These are phyloP conservation scores for Cladophialophora immunda DNA, from an alignment of 2,329 filamentous ascomycete species.

Conservation along the genomic window DNA sequence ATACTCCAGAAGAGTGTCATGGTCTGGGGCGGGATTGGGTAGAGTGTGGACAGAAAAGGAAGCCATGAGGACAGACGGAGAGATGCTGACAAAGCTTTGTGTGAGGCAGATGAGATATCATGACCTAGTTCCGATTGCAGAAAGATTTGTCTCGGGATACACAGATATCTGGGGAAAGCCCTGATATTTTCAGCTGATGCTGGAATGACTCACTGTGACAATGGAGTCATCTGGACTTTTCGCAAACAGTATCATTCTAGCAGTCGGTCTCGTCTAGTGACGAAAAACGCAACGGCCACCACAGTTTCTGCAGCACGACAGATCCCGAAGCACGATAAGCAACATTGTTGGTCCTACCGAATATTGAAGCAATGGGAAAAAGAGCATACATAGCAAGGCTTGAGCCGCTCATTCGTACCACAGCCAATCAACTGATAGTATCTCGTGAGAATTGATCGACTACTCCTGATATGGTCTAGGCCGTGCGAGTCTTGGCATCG, in stretches of 20 bases:
- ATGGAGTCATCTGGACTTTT: background rate
- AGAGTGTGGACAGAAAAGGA: constrained; percentile 29
- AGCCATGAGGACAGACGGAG: constrained; percentile 12
- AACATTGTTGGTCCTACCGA: background rate
- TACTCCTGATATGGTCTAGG: background rate
- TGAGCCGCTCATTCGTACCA: background rate
- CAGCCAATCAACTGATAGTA: background rate
- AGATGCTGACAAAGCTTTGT: background rate
- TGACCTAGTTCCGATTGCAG: background rate
- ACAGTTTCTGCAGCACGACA: background rate
- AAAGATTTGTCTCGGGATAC: background rate
- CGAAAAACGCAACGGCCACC: background rate
- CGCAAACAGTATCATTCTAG: background rate
- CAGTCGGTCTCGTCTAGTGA: background rate
- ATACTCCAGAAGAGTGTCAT: constrained; percentile 28
- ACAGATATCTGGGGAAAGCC: background rate
- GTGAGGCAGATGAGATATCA: background rate
- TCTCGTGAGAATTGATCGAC: background rate
- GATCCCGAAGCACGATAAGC: no score
- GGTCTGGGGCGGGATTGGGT: constrained; percentile 22
- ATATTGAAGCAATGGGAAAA: background rate
- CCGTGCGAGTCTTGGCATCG: constrained; percentile 16
- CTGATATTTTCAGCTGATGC: background rate
- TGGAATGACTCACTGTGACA: constrained; percentile 4
- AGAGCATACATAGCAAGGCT: background rate